Conservation (phyloP, 345 rosid species). For the Populus pruinosa region DNA sequence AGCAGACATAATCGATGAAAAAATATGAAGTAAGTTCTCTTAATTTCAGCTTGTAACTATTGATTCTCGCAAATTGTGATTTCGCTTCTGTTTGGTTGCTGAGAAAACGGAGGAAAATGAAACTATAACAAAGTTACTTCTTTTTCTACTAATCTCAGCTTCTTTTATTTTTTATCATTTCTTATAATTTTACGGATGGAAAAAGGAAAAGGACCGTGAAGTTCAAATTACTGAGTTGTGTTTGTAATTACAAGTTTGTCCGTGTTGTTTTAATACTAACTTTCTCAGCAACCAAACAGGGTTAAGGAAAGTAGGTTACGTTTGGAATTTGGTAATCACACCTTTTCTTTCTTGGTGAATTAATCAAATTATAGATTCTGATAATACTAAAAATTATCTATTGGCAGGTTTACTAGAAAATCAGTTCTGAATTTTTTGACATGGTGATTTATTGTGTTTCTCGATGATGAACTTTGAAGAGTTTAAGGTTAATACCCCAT, state of each 20-base stretch:
- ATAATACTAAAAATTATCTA: background rate
- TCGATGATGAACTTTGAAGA: slow-evolving; percentile 46
- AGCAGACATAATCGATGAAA: too few species aligned
- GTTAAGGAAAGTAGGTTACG: too few species aligned
- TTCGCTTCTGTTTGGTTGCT: slow-evolving; percentile 2
- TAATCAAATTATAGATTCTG: background rate
- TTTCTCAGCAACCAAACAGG: too few species aligned
- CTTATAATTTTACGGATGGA: too few species aligned
- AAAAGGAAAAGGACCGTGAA: too few species aligned
- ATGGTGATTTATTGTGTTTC: slow-evolving; percentile 11
- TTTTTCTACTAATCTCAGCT: background rate
- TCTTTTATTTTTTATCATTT: too few species aligned
- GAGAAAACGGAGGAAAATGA: background rate
- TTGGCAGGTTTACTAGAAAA: background rate
- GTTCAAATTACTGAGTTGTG: too few species aligned
- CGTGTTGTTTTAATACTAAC: too few species aligned
- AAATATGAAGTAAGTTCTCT: background rate
- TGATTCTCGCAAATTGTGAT: background rate
- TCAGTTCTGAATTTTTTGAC: background rate
- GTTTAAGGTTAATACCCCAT: slow-evolving; percentile 33
- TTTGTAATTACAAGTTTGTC: too few species aligned
- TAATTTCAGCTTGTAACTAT: too few species aligned
- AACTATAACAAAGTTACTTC: background rate
- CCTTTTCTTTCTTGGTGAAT: background rate
- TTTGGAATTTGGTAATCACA: too few species aligned